Base-by-base conservation (phyloP, 1,284 basidiomycete genomes). In the Albatrellus sp. region DNA sequence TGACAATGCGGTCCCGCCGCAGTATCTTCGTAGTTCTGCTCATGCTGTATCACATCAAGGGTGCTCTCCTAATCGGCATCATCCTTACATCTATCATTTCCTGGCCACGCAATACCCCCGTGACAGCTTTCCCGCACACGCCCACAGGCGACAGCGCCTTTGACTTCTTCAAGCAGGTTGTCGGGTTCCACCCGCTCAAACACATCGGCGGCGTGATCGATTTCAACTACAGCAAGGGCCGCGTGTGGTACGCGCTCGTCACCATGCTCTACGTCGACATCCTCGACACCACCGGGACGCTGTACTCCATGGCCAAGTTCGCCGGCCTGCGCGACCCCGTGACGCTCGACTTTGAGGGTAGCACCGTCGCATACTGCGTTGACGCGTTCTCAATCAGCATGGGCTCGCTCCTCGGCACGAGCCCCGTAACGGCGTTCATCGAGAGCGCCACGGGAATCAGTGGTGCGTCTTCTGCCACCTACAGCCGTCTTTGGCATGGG, bases 181-280 rank as follows among this genome's bases (percentile, higher is more conserved):
- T 87, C 31, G 74, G 78, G 3, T 92, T 86, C 67, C 74, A 76
- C 50, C 77, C 74, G 14, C 60, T 90, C 33, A 54, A 70, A 48
- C 70, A 69, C 52, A 65, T 79, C 46, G 79, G 78, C 4, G 77
- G 79, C 51, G 78, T 64, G 11, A 65, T 85, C 50, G 72, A 80
- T 55, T 73, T 69, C 55, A 65, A 75, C 55, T 76, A 75, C 56
- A 52, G 68, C 30, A 82, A 80, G 44, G 86, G 86, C 44, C 75
- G 68, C 42, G 83, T 89, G 8, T 92, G 90, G 90, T 85, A 90
- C 56, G 88, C 90, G 5, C 70, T 92, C 31, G 68, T 90, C 56
- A 86, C 83, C 8, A 87, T 92, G 75, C 77, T 92, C 45, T 93
- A 92, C 60, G 88, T 92, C 56, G 89, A 91, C 62, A 83, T 90